A percentile compares a stretch with the other conserved stretches of the same genome.
These are phyloP conservation scores for Populus davidiana DNA, from an alignment of 345 rosid species.

Conservation along the genomic window DNA sequence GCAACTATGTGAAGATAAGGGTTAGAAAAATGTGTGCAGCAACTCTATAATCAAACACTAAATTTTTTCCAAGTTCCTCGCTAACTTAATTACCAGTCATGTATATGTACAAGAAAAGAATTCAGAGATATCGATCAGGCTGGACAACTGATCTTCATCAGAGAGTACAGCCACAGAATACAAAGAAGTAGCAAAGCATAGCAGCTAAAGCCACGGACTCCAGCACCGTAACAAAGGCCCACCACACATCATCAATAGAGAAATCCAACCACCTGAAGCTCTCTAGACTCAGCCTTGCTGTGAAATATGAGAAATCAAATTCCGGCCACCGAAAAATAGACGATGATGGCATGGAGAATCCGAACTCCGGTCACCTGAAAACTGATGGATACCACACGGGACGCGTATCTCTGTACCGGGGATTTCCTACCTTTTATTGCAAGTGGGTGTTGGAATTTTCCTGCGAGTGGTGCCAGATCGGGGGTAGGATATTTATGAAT, in stretches of 20 bases:
- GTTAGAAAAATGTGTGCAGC: no score
- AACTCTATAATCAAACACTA: no score
- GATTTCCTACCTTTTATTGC: neutral
- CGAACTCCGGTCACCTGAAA: slow-evolving; percentile 56
- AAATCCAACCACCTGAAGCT: slow-evolving; percentile 37
- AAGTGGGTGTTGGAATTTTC: neutral
- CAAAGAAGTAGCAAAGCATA: slow-evolving; percentile 74
- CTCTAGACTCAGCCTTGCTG: slow-evolving; percentile 21
- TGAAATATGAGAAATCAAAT: slow-evolving; percentile 43
- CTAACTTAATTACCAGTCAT: neutral
- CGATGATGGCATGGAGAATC: slow-evolving; percentile 23
- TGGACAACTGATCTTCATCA: slow-evolving; percentile 21
- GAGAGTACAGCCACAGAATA: slow-evolving; percentile 80
- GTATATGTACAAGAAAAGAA: neutral
- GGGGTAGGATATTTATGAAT: neutral
- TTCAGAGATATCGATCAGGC: neutral
- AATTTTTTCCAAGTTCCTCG: neutral
- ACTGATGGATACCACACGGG: slow-evolving; percentile 1
- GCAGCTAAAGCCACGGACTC: slow-evolving; percentile 66
- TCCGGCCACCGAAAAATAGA: slow-evolving; percentile 63
- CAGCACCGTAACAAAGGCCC: slow-evolving; percentile 54
- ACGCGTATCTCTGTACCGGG: neutral
- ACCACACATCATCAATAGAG: slow-evolving; percentile 62
- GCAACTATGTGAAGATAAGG: neutral
- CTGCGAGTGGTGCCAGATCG: neutral